Conservation (phyloP, 73 alveolate genomes). For the Paramecium bursaria region DNA sequence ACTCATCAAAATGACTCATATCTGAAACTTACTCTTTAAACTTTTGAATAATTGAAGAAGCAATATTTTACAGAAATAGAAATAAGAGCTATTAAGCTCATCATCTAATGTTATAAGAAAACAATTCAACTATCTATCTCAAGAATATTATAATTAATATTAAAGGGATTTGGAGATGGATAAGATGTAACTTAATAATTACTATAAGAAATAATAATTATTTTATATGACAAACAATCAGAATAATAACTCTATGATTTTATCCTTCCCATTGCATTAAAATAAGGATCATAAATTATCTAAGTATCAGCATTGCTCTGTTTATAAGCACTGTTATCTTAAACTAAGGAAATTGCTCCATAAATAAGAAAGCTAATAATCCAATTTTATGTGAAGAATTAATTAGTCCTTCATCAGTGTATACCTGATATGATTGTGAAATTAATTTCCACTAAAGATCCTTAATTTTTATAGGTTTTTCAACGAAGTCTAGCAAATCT, state of each 20-base stretch:
- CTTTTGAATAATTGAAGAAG: neutral
- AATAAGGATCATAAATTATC: neutral
- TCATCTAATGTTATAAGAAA: no score
- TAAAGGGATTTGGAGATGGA: neutral
- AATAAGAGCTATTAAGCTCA: no score
- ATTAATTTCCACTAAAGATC: neutral
- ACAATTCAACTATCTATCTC: neutral
- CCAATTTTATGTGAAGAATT: neutral
- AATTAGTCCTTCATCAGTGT: neutral
- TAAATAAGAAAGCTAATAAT: no score
- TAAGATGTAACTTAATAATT: neutral
- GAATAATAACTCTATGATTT: neutral
- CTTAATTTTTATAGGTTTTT: neutral
- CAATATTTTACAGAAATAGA: neutral
- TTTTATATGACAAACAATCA: neutral
- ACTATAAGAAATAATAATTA: neutral
- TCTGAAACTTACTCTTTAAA: neutral
- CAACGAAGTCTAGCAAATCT: constrained; percentile 37
- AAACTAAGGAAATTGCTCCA: neutral
- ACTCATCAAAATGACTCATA: neutral
- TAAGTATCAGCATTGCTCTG: neutral
- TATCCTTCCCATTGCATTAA: neutral
- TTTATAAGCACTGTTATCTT: neutral
- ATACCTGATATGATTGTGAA: constrained; percentile 18
- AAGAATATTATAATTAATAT: neutral